Evolutionary conservation across 1,284 basidiomycete species (phyloP).

Genomic region (Paramarasmius palmivorus): DNA sequence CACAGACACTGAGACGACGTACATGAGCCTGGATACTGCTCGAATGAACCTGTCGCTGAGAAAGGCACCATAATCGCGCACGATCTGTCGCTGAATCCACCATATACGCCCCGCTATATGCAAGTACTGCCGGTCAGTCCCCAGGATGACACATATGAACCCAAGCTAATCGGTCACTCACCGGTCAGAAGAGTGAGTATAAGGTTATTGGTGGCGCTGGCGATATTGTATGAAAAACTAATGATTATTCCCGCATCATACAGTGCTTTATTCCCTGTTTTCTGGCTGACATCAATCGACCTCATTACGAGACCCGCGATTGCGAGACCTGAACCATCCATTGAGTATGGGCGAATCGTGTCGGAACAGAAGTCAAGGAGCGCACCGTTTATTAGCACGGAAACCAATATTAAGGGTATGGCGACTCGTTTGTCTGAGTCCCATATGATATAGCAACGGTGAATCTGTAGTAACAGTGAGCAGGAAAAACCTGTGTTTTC

Average conservation of each 20-base stretch:
- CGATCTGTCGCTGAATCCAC: slow-evolving; percentile 1
- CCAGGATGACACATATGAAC: background rate
- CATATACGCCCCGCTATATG: background rate
- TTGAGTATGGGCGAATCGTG: background rate
- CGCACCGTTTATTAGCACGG: background rate
- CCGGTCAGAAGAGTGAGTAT: slow-evolving; percentile 1
- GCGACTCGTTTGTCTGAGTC: background rate
- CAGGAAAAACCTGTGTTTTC: background rate
- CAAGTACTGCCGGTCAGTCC: no score
- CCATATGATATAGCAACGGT: slow-evolving; percentile 5
- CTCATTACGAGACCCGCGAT: no score
- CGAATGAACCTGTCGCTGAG: background rate
- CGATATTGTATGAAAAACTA: background rate
- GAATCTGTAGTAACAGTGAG: background rate
- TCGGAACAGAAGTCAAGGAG: background rate
- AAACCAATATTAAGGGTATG: background rate
- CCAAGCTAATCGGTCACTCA: background rate
- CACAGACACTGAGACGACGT: no score
- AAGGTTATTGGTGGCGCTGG: background rate
- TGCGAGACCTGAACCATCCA: background rate
- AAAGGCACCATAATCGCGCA: background rate
- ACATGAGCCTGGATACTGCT: background rate
- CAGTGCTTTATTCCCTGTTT: background rate
- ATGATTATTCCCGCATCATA: background rate
- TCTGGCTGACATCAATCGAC: background rate